Evolutionary conservation across 257 asterid genomes (phyloP).

Genomic region (Datura wrightii): DNA sequence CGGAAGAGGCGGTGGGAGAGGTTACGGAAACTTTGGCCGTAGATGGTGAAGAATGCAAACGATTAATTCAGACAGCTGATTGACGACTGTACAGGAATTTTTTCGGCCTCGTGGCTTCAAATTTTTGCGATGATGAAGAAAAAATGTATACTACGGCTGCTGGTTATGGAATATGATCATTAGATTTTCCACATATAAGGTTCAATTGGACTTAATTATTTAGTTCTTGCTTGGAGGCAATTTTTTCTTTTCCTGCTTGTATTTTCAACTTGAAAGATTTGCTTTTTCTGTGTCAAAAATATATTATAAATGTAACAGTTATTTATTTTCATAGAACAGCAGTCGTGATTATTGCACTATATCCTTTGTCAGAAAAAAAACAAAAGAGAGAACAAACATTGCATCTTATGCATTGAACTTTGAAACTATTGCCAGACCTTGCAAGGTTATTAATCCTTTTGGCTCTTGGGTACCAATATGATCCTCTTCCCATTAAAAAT

Average conservation of each 20-base stretch:
- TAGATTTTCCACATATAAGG: background rate
- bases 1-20: slow-evolving; percentile 48
- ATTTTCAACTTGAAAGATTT: background rate
- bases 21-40: slow-evolving; percentile 43
- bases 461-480: no score
- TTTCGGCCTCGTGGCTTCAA: background rate
- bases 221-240: background rate
- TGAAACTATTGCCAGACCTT: no score
- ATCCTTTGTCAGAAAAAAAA: no score
- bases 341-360: no score
- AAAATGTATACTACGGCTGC: slow-evolving; percentile 16
- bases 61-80: background rate
- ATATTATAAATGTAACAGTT: background rate
- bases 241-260: background rate
- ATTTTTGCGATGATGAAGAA: slow-evolving; percentile 29
- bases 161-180: background rate
- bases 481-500: no score
- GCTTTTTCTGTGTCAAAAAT: background rate
- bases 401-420: no score
- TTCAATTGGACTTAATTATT: background rate
- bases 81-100: background rate
- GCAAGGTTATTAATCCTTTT: no score
- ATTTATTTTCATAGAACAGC: background rate
- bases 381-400: no score
- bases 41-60: slow-evolving; percentile 55